Evolutionary conservation across 208 protist species (phyloP).

Genomic region (Phytomonas sp.): DNA sequence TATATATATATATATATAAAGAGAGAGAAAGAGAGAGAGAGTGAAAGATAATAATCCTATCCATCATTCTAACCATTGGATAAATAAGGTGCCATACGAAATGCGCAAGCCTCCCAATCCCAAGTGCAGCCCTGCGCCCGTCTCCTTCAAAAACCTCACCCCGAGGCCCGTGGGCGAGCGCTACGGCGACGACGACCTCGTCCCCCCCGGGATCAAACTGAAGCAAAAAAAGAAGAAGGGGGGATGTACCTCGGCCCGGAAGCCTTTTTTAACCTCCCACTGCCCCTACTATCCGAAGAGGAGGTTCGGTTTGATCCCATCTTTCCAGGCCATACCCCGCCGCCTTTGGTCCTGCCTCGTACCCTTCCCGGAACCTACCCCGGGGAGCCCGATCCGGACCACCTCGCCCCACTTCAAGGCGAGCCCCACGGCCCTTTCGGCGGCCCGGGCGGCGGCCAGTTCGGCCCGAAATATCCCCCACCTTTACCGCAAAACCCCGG

Average conservation of each 20-base stretch:
- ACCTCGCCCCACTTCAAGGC: constrained; percentile 38
- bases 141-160: constrained; percentile 30
- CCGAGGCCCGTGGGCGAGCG: constrained; percentile 40
- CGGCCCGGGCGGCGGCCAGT: constrained; percentile 49
- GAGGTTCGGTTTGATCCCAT: constrained; percentile 74
- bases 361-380: constrained; percentile 29
- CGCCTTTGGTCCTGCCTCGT: constrained; percentile 9
- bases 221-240: constrained; percentile 21
- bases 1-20: no score
- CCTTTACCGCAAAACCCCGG: no score
- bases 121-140: no score
- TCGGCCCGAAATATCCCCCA: constrained; percentile 19
- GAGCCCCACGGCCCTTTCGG: constrained; percentile 26
- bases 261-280: neutral
- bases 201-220: constrained; percentile 55
- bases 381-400: constrained; percentile 73
- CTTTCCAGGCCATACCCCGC: constrained; percentile 47
- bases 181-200: constrained; percentile 69
- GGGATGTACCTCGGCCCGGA: neutral
- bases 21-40: no score
- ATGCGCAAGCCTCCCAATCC: no score
- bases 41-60: no score
- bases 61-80: no score
- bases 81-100: no score
- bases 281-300: constrained; percentile 8